Percentiles rank a stretch among this genome's conserved stretches.
Conservation (phyloP, 2,329 filamentous ascomycete species). For the Ceratocystis albifundus region DNA sequence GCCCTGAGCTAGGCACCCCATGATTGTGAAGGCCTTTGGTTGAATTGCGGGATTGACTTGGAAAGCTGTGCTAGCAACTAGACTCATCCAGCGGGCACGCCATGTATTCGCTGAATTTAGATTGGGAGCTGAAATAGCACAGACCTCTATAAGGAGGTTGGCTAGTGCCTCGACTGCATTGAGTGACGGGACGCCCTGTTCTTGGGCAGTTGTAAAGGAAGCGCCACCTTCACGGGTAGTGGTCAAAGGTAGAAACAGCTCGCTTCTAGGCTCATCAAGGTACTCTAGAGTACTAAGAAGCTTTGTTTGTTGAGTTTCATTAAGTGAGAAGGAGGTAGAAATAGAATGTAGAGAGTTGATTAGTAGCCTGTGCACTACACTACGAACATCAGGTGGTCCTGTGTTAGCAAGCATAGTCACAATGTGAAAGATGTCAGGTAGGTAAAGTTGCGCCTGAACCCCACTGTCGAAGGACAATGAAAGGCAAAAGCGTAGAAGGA, state of each 20-base stretch:
- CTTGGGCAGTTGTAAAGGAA: conserved; percentile 42
- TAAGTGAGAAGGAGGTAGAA: conserved; percentile 52
- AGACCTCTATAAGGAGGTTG: conserved; percentile 51
- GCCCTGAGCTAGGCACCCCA: conserved; percentile 59
- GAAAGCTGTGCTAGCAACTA: conserved; percentile 60
- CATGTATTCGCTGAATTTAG: conserved; percentile 55
- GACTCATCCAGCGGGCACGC: conserved; percentile 62
- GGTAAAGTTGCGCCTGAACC: conserved; percentile 54
- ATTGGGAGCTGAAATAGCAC: conserved; percentile 50
- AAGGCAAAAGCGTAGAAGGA: conserved; percentile 54
- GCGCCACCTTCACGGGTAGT: conserved; percentile 40
- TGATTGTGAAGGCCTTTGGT: conserved; percentile 56
- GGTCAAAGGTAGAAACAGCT: conserved; percentile 38
- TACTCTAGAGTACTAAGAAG: conserved; percentile 46
- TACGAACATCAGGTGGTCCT: conserved; percentile 44
- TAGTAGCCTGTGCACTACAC: conserved; percentile 50
- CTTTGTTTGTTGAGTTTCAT: conserved; percentile 47
- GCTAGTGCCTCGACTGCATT: conserved; percentile 43
- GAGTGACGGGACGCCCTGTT: conserved; percentile 20
- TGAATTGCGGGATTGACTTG: conserved; percentile 63
- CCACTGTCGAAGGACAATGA: conserved; percentile 57
- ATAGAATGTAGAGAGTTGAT: conserved; percentile 58
- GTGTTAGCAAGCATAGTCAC: conserved; percentile 61
- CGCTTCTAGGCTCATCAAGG: conserved; percentile 48
- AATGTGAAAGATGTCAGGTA: conserved; percentile 59